Evolutionary conservation across 2,329 filamentous ascomycete species (phyloP), one percentile per base, ranked within the genome.

Genomic region (Verticillium longisporum): DNA sequence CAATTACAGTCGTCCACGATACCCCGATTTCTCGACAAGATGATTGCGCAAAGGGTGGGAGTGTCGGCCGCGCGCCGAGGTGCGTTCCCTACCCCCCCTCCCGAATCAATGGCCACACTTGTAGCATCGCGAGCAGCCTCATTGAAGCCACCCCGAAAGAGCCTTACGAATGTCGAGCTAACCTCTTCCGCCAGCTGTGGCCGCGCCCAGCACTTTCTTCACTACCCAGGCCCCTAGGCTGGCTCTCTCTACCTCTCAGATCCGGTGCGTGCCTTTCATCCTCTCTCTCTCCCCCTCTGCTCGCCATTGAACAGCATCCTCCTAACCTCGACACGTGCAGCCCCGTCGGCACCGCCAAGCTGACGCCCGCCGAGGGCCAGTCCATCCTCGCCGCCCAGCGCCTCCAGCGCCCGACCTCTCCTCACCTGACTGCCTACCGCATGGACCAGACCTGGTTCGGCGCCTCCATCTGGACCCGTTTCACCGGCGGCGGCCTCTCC

Each of bases 351-450:
- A 87, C 86, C 61, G 75, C 85, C 68, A 82, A 83, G 71, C 68
- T 89, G 69, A 79, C 83, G 63, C 74, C 77, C 59, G 68, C 75
- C 59, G 80, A 88, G 64, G 84, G 77, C 66, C 70, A 83, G 66
- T 73, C 83, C 67, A 85, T 96, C 77, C 91, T 97, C 72, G 88
- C 84, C 70, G 80, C 86, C 71, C 93, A 97, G 81, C 93, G 93
- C 70, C 83, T 88, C 61, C 77, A 83, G 71, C 93, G 93, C 59
- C 93, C 93, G 72, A 83, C 97, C 69, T 84, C 91, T 55, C 93
- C 93, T 60, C 92, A 97, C 74, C 85, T 97, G 65, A 74, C 78
- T 71, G 93, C 96, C 84, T 97, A 97, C 87, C 84, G 86, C 75
- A 85, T 89, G 63, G 87, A 91, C 76, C 90, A 97, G 78, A 95